Percentiles rank a stretch among this genome's conserved stretches.
phyloP scores from a whole-genome alignment of 495 filamentous ascomycete genomes.

The Podospora australis region DNA sequence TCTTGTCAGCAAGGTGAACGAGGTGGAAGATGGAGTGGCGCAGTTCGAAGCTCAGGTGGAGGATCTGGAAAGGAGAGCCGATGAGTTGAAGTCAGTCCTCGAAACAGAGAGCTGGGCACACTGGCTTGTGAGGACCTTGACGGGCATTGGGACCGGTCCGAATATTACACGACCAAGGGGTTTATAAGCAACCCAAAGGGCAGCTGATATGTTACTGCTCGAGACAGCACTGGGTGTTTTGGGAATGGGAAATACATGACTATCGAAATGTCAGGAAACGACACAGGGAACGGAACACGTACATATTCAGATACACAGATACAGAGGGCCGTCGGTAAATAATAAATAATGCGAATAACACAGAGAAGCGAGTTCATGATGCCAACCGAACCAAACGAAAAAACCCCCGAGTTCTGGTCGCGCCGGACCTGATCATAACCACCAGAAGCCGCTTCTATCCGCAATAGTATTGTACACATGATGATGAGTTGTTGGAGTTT shows the following conservation, averaged over 20 bases:
- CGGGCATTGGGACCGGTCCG: conserved; percentile 53
- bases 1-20: conserved; percentile 73
- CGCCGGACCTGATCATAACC: conserved; percentile 9
- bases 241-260: too few species aligned
- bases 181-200: too few species aligned
- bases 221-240: too few species aligned
- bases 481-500: too few species aligned
- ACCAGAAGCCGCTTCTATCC: too few species aligned
- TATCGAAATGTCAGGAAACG: too few species aligned
- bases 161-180: conserved; percentile 39
- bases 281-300: too few species aligned
- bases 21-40: conserved; percentile 75
- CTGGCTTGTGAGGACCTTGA: conserved; percentile 52
- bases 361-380: conserved; percentile 9
- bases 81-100: conserved; percentile 59
- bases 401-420: neutral
- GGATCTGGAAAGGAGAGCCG: conserved; percentile 67
- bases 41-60: conserved; percentile 79
- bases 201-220: too few species aligned
- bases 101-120: conserved; percentile 57
- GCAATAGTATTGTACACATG: too few species aligned
- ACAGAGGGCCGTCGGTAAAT: too few species aligned
- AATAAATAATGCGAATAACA: neutral
- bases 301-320: too few species aligned
- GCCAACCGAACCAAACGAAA: neutral